Percentiles rank a stretch among this genome's conserved stretches.
phyloP scores from a whole-genome alignment of 2,329 filamentous ascomycete genomes.

The Xylaria digitata region DNA sequence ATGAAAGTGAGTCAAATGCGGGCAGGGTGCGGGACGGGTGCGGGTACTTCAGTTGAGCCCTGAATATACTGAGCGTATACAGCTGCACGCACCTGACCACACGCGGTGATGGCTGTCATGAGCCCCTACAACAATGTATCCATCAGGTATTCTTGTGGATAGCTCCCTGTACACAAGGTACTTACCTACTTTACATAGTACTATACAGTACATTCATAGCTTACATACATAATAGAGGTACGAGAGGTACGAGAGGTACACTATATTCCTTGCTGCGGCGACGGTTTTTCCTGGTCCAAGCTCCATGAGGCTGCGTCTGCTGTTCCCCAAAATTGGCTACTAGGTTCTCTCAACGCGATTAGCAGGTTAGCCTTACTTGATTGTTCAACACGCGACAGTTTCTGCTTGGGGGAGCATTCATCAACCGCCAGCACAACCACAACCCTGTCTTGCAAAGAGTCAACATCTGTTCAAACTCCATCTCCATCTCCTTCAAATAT shows the following conservation, averaged over 20 bases:
- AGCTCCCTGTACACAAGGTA: background rate
- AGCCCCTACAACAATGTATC: background rate
- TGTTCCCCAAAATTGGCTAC: conserved; percentile 15
- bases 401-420: conserved; percentile 31
- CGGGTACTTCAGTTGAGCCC: background rate
- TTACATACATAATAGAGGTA: no score
- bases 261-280: no score
- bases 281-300: conserved; percentile 28
- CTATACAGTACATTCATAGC: no score
- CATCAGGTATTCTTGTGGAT: conserved; percentile 7
- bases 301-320: conserved; percentile 35
- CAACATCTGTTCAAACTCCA: background rate
- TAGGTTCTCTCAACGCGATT: conserved; percentile 33
- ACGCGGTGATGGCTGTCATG: background rate
- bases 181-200: background rate
- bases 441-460: background rate
- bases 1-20: conserved; percentile 17
- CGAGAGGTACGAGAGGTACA: no score
- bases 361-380: conserved; percentile 35
- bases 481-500: no score
- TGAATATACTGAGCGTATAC: conserved; percentile 26
- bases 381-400: conserved; percentile 46
- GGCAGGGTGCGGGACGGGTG: conserved; percentile 1
- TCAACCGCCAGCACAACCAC: conserved; percentile 27
- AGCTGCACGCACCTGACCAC: background rate